Evolutionary conservation across 768 basidiomycete genomes (phyloP).

Genomic region (Boletellus sp.): DNA sequence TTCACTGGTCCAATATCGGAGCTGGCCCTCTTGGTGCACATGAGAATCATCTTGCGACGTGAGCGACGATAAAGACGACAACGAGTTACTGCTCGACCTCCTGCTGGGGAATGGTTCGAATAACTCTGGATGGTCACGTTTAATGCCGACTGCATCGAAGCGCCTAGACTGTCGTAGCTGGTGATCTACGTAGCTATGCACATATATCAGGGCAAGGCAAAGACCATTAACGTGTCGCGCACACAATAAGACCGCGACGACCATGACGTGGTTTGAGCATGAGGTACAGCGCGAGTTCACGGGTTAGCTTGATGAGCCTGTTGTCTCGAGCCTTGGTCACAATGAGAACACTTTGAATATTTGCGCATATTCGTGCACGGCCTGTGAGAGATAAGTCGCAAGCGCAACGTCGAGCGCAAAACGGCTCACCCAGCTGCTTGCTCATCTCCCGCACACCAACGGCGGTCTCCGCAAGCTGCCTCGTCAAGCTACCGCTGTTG

Average conservation of each 20-base stretch:
- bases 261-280: conserved; percentile 80
- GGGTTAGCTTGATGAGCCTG: conserved; percentile 89
- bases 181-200: conserved; percentile 82
- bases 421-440: conserved; percentile 83
- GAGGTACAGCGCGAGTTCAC: conserved; percentile 90
- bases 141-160: conserved; percentile 90
- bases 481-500: conserved; percentile 75
- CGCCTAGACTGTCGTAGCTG: conserved; percentile 86
- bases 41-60: conserved; percentile 38
- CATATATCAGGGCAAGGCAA: conserved; percentile 13
- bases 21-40: conserved; percentile 72
- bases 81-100: conserved; percentile 60
- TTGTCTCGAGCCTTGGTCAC: conserved; percentile 98
- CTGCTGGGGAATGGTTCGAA: conserved; percentile 77
- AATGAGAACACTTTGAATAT: conserved; percentile 90
- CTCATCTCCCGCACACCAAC: conserved; percentile 98
- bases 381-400: conserved; percentile 46
- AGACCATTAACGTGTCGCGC: conserved; percentile 27
- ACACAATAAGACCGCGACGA: conserved; percentile 84
- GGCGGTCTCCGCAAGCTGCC: conserved; percentile 93
- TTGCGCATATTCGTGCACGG: conserved; percentile 84
- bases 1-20: conserved; percentile 95
- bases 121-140: conserved; percentile 81
- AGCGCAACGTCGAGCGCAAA: not conserved
- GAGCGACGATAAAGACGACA: conserved; percentile 52